Evolutionary conservation across 2,329 filamentous ascomycete genomes (phyloP), one percentile per base, ranked within the genome.

Genomic region (Teratosphaeria destructans): DNA sequence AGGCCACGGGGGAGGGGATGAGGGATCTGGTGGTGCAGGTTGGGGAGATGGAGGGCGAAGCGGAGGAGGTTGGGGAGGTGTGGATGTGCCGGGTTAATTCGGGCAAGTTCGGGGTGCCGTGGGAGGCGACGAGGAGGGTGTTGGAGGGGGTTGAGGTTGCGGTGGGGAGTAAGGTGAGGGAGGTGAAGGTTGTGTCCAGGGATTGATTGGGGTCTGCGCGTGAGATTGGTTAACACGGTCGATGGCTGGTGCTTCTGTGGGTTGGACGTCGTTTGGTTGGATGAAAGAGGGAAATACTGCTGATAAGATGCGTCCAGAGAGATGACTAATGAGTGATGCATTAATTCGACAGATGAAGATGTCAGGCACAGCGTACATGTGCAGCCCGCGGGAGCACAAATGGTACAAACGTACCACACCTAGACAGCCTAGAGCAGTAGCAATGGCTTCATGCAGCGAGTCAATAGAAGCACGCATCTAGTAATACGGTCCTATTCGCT

Each of bases 41-140:
- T 16, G 66, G 67, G 19, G 66, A 68, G 49, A 26, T 35, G 43
- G 43, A 39, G 43, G 16, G 3, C 3, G 29, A n/a, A 3, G 62
- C 63, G 7, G 37, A 63, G 27, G 64, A 37, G 14, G 61, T 64
- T 19, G 57, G 54, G 8, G 63, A 67, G 55, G 59, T 68, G 29
- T 54, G 67, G 43, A 68, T 67, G 61, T 66, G 64, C 53, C 63
- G 76, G 60, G 82, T 86, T 63, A 85, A 85, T 65, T 79, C 81
- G 29, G 83, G 81, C 0, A 69, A 79, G 37, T 86, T 86, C 67
- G 72, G 70, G 0, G 81, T 85, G 29, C 72, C 76, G 12, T 86
- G 83, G 83, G 69, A 74, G 59, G 67, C 72, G 37, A 83, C 81
- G 0, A 74, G 72, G 59, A 64, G 61, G 5, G 69, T 80, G 1